Evolutionary conservation across 768 basidiomycete genomes (phyloP).

Genomic region (Pholiota microspora): DNA sequence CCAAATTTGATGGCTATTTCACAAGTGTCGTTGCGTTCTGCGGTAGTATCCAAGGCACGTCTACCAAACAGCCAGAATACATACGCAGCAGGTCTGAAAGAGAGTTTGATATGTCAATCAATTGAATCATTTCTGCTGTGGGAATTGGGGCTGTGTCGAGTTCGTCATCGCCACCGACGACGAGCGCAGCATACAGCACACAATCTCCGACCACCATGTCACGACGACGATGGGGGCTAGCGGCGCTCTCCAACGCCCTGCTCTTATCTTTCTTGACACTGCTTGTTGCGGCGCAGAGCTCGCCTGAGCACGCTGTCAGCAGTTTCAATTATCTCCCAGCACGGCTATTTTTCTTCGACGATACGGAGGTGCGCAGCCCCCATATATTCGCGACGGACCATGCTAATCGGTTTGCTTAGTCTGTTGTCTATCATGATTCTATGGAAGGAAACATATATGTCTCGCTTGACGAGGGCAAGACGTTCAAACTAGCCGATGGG

Average conservation of each 20-base stretch:
- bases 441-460: constrained; percentile 67
- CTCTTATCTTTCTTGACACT: constrained; percentile 14
- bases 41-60: no score
- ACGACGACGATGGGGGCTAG: constrained; percentile 15
- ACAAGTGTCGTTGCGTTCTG: no score
- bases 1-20: no score
- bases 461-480: constrained; percentile 86
- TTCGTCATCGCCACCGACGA: constrained; percentile 16
- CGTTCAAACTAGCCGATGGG: constrained; percentile 47
- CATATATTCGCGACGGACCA: not conserved
- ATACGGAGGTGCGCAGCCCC: constrained; percentile 61
- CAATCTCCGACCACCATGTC: constrained; percentile 16
- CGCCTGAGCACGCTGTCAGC: constrained; percentile 47
- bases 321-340: constrained; percentile 73
- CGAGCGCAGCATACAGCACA: constrained; percentile 14
- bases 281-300: constrained; percentile 19
- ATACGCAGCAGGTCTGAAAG: no score
- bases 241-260: constrained; percentile 13
- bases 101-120: no score
- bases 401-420: constrained; percentile 24
- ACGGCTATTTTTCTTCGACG: constrained; percentile 89
- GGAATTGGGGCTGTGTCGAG: constrained; percentile 16
- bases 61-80: no score
- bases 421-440: constrained; percentile 81
- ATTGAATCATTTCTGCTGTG: no score